These are phyloP conservation scores for Penicillium thymicola DNA, from an alignment of 2,329 filamentous ascomycete genomes.

Conservation along the genomic window DNA sequence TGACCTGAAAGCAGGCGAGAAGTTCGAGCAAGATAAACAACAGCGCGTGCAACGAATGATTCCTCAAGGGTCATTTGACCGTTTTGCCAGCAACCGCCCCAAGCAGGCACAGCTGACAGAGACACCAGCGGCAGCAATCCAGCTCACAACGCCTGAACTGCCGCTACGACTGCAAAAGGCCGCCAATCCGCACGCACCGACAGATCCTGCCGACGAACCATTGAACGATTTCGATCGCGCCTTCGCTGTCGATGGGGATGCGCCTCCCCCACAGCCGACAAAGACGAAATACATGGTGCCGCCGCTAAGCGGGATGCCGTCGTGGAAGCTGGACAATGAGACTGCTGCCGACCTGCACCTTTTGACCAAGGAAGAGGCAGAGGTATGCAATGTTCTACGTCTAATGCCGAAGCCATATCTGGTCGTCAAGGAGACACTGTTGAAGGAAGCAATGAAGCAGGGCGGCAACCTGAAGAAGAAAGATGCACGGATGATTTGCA, in stretches of 20 bases:
- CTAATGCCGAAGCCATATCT: slow-evolving; percentile 93
- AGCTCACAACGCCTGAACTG: slow-evolving; percentile 75
- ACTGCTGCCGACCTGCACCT: slow-evolving; percentile 77
- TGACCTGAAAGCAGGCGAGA: slow-evolving; percentile 80
- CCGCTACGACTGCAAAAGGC: slow-evolving; percentile 57
- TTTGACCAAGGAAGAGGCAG: slow-evolving; percentile 75
- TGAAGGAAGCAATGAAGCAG: slow-evolving; percentile 84
- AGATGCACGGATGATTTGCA: slow-evolving; percentile 80
- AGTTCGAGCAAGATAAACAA: slow-evolving; percentile 87
- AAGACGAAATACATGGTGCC: slow-evolving; percentile 54
- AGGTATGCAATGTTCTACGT: slow-evolving; percentile 79
- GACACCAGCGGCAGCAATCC: slow-evolving; percentile 68
- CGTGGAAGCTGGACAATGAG: slow-evolving; percentile 67
- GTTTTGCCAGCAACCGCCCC: slow-evolving; percentile 71
- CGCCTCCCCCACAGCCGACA: slow-evolving; percentile 37
- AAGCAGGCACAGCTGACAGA: slow-evolving; percentile 68
- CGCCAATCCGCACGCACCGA: slow-evolving; percentile 27
- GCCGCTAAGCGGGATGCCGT: slow-evolving; percentile 45
- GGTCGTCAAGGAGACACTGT: slow-evolving; percentile 87
- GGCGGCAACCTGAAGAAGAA: slow-evolving; percentile 92
- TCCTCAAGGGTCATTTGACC: slow-evolving; percentile 78
- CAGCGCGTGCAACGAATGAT: slow-evolving; percentile 62
- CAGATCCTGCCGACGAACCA: slow-evolving; percentile 34
- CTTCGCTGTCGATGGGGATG: slow-evolving; percentile 50
- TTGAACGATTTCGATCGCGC: slow-evolving; percentile 54